Evolutionary conservation across 768 basidiomycete species (phyloP).

Genomic region (Lactarius indigo): DNA sequence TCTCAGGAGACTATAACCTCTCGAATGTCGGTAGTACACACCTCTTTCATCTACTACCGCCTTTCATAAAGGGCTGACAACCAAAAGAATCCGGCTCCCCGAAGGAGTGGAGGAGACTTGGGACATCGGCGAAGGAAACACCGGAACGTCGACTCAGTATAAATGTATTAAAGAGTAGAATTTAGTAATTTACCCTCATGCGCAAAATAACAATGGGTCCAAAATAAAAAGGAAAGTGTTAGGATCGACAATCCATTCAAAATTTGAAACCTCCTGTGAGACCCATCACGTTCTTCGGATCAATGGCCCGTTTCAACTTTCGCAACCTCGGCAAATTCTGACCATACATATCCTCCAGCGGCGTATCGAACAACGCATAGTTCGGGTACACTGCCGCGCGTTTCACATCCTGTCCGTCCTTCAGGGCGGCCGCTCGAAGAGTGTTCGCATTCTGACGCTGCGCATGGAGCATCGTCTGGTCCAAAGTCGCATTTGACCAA

Average conservation of each 20-base stretch:
- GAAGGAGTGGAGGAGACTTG: no score
- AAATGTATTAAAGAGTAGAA: no score
- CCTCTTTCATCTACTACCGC: background rate
- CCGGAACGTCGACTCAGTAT: no score
- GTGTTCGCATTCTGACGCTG: background rate
- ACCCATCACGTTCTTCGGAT: conserved; percentile 25
- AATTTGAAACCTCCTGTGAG: conserved; percentile 26
- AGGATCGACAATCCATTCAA: background rate
- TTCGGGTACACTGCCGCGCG: background rate
- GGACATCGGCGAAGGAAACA: no score
- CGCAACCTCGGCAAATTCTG: conserved; percentile 12
- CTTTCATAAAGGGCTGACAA: conserved; percentile 61
- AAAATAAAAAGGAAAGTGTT: no score
- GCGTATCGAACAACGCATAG: background rate
- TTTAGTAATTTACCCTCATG: no score
- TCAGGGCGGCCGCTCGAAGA: background rate
- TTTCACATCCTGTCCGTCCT: background rate
- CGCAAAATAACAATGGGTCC: no score
- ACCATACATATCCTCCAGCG: conserved; percentile 8
- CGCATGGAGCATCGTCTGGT: background rate
- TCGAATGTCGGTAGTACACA: conserved; percentile 41
- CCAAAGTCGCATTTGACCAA: background rate
- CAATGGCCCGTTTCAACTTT: background rate
- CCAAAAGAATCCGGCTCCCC: conserved; percentile 60
- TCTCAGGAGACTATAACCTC: conserved; percentile 51